Percentiles rank a stretch among this genome's conserved stretches.
These are phyloP conservation scores for Vigna nakashimae DNA, from an alignment of 306 rosid genomes.

Conservation along the genomic window DNA sequence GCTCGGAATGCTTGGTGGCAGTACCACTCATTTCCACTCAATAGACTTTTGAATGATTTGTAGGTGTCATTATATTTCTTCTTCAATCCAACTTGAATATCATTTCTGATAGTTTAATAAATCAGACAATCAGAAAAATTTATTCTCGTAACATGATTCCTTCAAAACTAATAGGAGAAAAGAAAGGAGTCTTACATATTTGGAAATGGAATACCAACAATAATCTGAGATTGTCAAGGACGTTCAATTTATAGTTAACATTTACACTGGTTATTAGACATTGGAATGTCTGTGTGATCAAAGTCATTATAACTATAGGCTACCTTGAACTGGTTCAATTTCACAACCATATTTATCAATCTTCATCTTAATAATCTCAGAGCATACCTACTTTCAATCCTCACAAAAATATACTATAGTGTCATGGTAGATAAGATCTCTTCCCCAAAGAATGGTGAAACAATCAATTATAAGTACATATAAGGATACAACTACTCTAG, in stretches of 20 bases:
- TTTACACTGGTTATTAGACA: conserved; percentile 25
- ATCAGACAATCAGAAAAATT: conserved; percentile 49
- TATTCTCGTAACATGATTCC: conserved; percentile 7
- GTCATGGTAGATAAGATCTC: conserved; percentile 32
- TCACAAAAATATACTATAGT: conserved; percentile 24
- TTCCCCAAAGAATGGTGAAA: background rate
- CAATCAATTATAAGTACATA: conserved; percentile 20
- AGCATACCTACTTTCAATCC: conserved; percentile 11
- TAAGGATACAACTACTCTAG: conserved; percentile 96
- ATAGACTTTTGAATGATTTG: conserved; percentile 74
- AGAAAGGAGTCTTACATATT: conserved; percentile 73
- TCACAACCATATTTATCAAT: conserved; percentile 10
- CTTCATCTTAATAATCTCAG: conserved; percentile 26
- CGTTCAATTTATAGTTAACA: conserved; percentile 35
- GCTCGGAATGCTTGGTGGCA: conserved; percentile 98
- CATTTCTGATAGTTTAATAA: conserved; percentile 65
- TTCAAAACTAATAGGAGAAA: conserved; percentile 26
- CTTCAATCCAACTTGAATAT: conserved; percentile 79
- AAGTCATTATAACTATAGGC: conserved; percentile 27
- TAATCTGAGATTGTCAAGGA: conserved; percentile 87
- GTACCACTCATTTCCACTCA: conserved; percentile 92
- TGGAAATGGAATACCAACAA: conserved; percentile 96
- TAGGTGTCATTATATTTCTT: conserved; percentile 84
- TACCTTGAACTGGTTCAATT: conserved; percentile 12
- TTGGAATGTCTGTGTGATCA: conserved; percentile 16